Evolutionary conservation across 1,139 yeast species (phyloP), one percentile per base, ranked within the genome.

Genomic region (Pichia sp.): DNA sequence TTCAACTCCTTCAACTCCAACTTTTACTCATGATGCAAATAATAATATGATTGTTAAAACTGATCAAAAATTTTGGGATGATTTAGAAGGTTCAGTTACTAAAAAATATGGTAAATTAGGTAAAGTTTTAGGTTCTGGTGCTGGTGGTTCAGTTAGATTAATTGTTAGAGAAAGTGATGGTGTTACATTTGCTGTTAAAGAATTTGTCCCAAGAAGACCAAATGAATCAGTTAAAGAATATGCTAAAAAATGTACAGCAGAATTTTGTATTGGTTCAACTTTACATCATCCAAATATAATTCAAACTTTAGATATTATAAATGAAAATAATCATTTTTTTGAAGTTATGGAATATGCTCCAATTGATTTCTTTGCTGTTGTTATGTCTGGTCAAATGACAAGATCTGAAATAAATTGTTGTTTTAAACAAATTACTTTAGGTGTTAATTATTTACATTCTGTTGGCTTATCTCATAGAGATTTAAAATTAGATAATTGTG

Each of bases 261-360:
- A 90, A 68, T 90, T 88, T 66, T 89, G 96, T 71, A 86, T 90
- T 60, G 97, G 97, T 4, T 81, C 90, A 10, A 87, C 97, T 3
- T 73, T 90, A 53, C 86, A 86, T 64, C 95, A 89, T 68, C 90
- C 95, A 49, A 89, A 90, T 66, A 85, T 90, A 57, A 85, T 90
- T 56, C 89, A 86, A 65, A 90, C 97, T 4, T 80, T 89, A 54
- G 97, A 90, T 67, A 88, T 90, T 51, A 83, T 92, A 49, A 86
- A 87, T 64, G 97, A 90, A 63, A 83, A 86, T 61, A 92, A 87
- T 56, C 80, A 90, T 51, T 87, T 88, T 54, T 77, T 83, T 56
- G 96, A 89, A 70, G 90, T 90, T 34, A 86, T 90, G 96, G 97
- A 90, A 65, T 90, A 89, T 66, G 89, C 96, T 65, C 96, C 92